These are phyloP conservation scores for Boletus rex-veris DNA, from an alignment of 768 basidiomycete species.

Conservation along the genomic window DNA sequence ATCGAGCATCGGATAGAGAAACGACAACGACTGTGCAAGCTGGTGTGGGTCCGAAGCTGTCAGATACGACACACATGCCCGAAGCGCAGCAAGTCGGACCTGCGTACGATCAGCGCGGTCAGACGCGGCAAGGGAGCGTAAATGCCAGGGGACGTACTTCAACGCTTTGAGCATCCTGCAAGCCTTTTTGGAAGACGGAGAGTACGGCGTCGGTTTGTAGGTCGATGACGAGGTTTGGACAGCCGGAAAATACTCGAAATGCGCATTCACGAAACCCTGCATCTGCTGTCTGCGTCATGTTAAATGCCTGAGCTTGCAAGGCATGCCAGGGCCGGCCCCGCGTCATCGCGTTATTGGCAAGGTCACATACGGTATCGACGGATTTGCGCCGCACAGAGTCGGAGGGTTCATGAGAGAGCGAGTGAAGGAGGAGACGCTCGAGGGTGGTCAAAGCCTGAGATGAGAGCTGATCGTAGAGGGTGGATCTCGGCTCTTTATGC, in stretches of 20 bases:
- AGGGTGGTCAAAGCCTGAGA: conserved; percentile 61
- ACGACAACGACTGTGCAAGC: conserved; percentile 54
- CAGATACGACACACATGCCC: conserved; percentile 68
- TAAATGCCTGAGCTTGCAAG: conserved; percentile 67
- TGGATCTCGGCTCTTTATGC: conserved; percentile 40
- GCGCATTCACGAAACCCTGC: conserved; percentile 54
- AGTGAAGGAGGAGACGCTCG: conserved; percentile 69
- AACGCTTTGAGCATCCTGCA: conserved; percentile 63
- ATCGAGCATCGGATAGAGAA: conserved; percentile 72
- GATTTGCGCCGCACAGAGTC: conserved; percentile 62
- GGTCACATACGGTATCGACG: conserved; percentile 72
- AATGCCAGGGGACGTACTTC: conserved; percentile 43
- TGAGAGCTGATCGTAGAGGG: conserved; percentile 76
- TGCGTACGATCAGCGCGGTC: conserved; percentile 22
- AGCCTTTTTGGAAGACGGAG: conserved; percentile 60
- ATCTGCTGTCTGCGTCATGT: conserved; percentile 45
- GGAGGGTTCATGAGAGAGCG: conserved; percentile 58
- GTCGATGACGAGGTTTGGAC: conserved; percentile 74
- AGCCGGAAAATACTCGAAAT: conserved; percentile 68
- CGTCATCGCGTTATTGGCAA: conserved; percentile 71
- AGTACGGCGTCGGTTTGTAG: conserved; percentile 69
- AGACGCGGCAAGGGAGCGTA: neutral
- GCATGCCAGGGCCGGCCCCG: conserved; percentile 82
- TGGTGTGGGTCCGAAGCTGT: conserved; percentile 58
- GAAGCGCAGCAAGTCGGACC: conserved; percentile 72